Conservation (phyloP, 345 rosid genomes). For the Brassica rapa region DNA sequence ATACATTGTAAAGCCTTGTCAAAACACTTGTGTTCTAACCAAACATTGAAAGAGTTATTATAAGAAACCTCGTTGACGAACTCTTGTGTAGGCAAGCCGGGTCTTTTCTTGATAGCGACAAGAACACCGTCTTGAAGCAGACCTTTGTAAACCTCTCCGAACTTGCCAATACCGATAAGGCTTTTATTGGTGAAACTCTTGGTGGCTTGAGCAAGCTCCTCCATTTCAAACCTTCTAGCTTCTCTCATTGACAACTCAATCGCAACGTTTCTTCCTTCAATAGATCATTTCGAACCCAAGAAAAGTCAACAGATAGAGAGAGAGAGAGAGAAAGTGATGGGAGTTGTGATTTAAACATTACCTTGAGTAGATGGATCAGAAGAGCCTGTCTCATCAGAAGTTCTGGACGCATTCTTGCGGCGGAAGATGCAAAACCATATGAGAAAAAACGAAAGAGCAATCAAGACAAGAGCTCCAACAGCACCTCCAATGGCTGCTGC, state of each 20-base stretch:
- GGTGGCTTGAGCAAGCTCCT: conserved; percentile 82
- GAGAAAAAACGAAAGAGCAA: conserved; percentile 53
- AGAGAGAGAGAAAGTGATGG: conserved; percentile 33
- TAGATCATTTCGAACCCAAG: background rate
- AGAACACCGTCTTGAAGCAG: conserved; percentile 88
- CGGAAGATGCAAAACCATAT: conserved; percentile 65
- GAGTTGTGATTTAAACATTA: conserved; percentile 67
- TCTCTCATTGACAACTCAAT: conserved; percentile 71
- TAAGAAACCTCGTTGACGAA: conserved; percentile 74
- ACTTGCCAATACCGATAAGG: conserved; percentile 85
- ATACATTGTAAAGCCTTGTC: background rate
- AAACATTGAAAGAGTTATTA: background rate
- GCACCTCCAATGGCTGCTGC: conserved; percentile 83
- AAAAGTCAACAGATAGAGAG: conserved; percentile 19
- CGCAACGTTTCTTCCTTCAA: conserved; percentile 67
- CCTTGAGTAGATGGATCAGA: conserved; percentile 80
- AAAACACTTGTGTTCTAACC: conserved; percentile 7
- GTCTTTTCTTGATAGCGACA: conserved; percentile 87
- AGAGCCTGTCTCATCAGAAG: conserved; percentile 89
- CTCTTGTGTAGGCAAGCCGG: conserved; percentile 70
- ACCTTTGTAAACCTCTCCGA: conserved; percentile 90
- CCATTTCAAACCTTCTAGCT: conserved; percentile 80
- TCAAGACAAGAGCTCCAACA: conserved; percentile 90
- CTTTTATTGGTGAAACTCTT: conserved; percentile 70
- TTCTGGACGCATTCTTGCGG: conserved; percentile 53